These are phyloP conservation scores for Auriscalpium vulgare DNA, from an alignment of 768 basidiomycete species.

Conservation along the genomic window DNA sequence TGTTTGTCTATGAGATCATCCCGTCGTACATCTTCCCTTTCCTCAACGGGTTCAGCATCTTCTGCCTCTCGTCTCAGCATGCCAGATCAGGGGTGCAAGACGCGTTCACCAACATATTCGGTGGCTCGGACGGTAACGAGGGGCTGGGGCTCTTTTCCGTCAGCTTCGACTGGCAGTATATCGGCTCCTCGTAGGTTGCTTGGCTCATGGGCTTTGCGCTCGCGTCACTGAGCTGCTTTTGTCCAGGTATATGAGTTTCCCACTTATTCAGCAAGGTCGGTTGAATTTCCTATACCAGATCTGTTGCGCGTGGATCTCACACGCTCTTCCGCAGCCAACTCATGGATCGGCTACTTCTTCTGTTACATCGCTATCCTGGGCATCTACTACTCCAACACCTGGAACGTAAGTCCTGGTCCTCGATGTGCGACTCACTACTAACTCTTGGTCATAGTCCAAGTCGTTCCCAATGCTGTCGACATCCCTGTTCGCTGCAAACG, in stretches of 20 bases:
- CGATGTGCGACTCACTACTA: background rate
- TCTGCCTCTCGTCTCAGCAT: constrained; percentile 52
- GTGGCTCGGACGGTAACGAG: constrained; percentile 60
- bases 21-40: constrained; percentile 58
- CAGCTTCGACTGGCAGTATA: constrained; percentile 64
- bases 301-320: background rate
- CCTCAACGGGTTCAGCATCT: constrained; percentile 49
- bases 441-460: constrained; percentile 29
- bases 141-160: constrained; percentile 56
- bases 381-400: constrained; percentile 55
- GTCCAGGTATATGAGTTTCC: constrained; percentile 37
- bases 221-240: background rate
- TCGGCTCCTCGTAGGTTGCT: constrained; percentile 30
- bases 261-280: constrained; percentile 50
- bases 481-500: constrained; percentile 46
- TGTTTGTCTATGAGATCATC: constrained; percentile 47
- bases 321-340: constrained; percentile 33
- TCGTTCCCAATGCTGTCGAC: constrained; percentile 54
- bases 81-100: constrained; percentile 34
- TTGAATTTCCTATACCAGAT: background rate
- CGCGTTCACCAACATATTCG: constrained; percentile 56
- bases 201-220: too few species aligned
- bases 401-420: constrained; percentile 36
- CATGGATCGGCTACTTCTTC: constrained; percentile 45
- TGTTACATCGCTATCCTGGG: constrained; percentile 46